These are phyloP conservation scores for Herpetomonas samuelpessoai DNA, from an alignment of 208 protist genomes.

Conservation along the genomic window DNA sequence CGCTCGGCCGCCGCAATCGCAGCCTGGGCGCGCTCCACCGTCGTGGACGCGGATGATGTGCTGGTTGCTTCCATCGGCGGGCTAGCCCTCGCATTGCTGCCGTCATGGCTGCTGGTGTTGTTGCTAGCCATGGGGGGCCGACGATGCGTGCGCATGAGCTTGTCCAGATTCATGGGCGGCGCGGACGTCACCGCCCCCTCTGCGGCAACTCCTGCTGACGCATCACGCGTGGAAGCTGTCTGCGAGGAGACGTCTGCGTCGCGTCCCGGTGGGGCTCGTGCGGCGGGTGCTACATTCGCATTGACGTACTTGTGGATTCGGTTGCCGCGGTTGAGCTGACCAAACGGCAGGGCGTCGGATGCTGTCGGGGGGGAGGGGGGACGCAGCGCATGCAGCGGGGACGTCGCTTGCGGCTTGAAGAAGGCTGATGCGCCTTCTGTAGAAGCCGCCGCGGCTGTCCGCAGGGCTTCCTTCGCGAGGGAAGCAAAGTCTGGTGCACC, in stretches of 20 bases:
- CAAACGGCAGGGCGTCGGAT: conserved; percentile 59
- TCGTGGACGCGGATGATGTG: conserved; percentile 2
- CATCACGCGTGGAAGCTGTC: not conserved
- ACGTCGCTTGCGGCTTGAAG: conserved; percentile 12
- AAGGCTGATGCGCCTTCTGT: not conserved
- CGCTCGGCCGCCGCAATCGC: conserved; percentile 23
- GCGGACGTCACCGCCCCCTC: not conserved
- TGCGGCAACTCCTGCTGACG: no score
- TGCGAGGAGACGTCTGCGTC: not conserved
- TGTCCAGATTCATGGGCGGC: not conserved
- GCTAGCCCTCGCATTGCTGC: no score
- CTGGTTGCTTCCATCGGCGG: not conserved
- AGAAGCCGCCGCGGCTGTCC: not conserved
- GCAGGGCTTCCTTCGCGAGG: not conserved
- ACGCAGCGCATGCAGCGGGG: conserved; percentile 36
- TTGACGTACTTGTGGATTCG: conserved; percentile 36
- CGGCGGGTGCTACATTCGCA: conserved; percentile 12
- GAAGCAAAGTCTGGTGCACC: conserved; percentile 1
- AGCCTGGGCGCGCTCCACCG: conserved; percentile 28
- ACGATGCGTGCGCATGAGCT: not conserved
- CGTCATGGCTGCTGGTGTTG: not conserved
- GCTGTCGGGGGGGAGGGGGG: conserved; percentile 41
- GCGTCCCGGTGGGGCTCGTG: no score
- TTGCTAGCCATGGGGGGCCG: no score
- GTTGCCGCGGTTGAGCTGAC: conserved; percentile 32